Evolutionary conservation across 1,139 yeast species (phyloP).

Genomic region (Sugiyamaella sp.): DNA sequence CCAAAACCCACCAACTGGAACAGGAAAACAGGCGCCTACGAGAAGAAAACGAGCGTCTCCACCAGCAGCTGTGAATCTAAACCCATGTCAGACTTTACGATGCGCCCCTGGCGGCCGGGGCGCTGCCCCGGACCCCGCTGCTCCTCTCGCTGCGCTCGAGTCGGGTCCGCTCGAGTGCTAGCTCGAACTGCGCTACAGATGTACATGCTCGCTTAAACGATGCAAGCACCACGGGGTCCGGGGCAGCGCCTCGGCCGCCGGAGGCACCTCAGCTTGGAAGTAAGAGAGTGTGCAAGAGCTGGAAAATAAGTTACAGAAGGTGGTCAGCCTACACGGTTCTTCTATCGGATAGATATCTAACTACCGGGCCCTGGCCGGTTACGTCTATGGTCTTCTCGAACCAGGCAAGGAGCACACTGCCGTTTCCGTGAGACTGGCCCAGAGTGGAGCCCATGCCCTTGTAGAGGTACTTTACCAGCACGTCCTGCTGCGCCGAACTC

Average conservation of each 20-base stretch:
- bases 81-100: not conserved
- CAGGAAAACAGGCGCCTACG: not conserved
- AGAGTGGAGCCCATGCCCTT: constrained; percentile 77
- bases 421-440: constrained; percentile 73
- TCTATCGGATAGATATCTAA: constrained; percentile 83
- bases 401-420: constrained; percentile 87
- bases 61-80: not conserved
- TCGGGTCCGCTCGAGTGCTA: no score
- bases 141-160: no score
- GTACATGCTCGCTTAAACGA: no score
- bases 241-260: constrained; percentile 4
- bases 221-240: no score
- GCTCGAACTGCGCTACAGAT: no score
- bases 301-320: constrained; percentile 14
- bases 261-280: not conserved
- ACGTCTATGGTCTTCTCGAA: constrained; percentile 84
- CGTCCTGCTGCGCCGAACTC: constrained; percentile 68
- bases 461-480: constrained; percentile 80
- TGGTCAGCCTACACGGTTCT: constrained; percentile 61
- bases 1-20: constrained; percentile 19
- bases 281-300: constrained; percentile 1
- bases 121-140: no score
- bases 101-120: not conserved
- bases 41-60: not conserved
- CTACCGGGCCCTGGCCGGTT: constrained; percentile 88